Evolutionary conservation across 1,284 basidiomycete genomes (phyloP).

Genomic region (Apiotrichum gamsii): DNA sequence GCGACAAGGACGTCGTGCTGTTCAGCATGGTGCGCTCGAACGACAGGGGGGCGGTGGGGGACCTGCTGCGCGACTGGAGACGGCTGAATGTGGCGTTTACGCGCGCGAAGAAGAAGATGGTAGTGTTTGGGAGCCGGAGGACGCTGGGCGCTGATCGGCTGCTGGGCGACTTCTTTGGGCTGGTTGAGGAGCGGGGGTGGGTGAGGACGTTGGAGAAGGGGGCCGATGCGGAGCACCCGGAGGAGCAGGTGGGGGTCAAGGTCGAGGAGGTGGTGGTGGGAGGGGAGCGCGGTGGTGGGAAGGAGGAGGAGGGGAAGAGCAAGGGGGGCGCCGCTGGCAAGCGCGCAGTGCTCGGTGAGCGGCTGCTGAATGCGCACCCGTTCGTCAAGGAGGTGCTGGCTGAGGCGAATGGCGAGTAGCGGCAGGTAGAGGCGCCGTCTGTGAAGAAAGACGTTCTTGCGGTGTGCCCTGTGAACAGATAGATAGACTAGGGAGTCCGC

Average conservation of each 20-base stretch:
- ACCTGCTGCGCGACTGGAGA: slow-evolving; percentile 89
- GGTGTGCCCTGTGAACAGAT: background rate
- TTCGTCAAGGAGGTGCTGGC: slow-evolving; percentile 26
- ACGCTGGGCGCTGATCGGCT: slow-evolving; percentile 60
- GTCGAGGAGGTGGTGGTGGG: background rate
- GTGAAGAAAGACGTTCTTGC: background rate
- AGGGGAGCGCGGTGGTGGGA: background rate
- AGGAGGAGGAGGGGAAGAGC: background rate
- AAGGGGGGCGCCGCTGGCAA: background rate
- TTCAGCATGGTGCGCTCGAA: slow-evolving; percentile 90
- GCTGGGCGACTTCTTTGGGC: slow-evolving; percentile 62
- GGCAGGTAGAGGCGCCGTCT: too few relatives aligned
- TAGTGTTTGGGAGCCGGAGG: slow-evolving; percentile 76
- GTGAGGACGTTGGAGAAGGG: slow-evolving; percentile 55
- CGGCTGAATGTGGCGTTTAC: slow-evolving; percentile 96
- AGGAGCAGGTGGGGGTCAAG: background rate
- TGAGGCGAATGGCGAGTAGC: slow-evolving; percentile 5
- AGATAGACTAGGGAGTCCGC: background rate
- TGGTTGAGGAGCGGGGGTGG: slow-evolving; percentile 69
- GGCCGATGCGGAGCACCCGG: slow-evolving; percentile 49
- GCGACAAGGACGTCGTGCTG: slow-evolving; percentile 92
- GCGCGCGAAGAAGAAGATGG: slow-evolving; percentile 78
- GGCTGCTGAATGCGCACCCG: slow-evolving; percentile 7
- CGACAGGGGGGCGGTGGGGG: slow-evolving; percentile 69
- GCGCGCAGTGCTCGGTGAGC: slow-evolving; percentile 4